phyloP scores from a whole-genome alignment of 805 yeast species.

The Saturnispora dispora region DNA sequence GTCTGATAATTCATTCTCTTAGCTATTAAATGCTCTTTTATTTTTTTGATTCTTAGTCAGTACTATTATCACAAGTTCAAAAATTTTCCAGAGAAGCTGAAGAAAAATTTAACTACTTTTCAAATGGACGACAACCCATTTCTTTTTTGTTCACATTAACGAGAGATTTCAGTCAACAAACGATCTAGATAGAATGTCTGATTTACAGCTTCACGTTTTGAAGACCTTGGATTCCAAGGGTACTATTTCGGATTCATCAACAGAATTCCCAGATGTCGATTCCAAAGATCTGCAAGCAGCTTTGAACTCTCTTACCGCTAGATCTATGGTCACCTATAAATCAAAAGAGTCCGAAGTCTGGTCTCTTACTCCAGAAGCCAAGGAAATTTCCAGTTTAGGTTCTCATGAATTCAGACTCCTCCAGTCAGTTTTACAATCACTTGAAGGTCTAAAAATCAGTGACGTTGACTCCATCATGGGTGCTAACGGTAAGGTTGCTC shows the following conservation, averaged over 20 bases:
- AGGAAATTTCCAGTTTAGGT: conserved; percentile 68
- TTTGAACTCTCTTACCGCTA: conserved; percentile 76
- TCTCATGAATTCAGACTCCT: conserved; percentile 84
- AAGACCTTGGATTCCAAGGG: conserved; percentile 55
- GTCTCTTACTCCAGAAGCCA: conserved; percentile 72
- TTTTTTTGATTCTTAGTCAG: background rate
- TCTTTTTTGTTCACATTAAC: background rate
- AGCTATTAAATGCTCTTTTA: background rate
- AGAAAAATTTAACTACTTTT: background rate
- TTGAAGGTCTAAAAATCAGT: conserved; percentile 74
- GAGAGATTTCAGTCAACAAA: background rate
- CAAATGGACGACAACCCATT: background rate
- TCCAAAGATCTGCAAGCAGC: conserved; percentile 71
- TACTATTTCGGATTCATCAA: conserved; percentile 60
- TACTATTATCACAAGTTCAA: background rate
- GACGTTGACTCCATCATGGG: conserved; percentile 73
- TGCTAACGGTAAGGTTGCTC: conserved; percentile 81
- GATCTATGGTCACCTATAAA: conserved; percentile 66
- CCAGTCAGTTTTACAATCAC: conserved; percentile 57
- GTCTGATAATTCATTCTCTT: conserved; percentile 8
- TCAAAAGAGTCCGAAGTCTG: conserved; percentile 70
- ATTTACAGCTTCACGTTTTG: conserved; percentile 54
- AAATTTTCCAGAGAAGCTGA: background rate
- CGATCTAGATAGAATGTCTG: conserved; percentile 44
- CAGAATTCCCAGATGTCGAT: conserved; percentile 54